phyloP scores from a whole-genome alignment of 129 eudicot species.

The Flaveria ramosissima region DNA sequence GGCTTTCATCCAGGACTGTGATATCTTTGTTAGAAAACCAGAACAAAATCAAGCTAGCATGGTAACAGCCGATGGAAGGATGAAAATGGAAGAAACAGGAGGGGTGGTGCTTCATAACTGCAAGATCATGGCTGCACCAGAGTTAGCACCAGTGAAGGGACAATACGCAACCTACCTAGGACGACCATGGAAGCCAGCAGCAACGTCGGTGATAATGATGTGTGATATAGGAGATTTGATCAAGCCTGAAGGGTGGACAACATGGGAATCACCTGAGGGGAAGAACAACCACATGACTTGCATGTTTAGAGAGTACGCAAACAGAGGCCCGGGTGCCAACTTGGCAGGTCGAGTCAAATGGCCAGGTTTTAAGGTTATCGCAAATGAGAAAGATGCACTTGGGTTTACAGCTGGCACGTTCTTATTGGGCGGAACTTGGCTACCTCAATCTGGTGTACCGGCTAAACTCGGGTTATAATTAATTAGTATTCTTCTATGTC shows the following conservation, averaged over 20 bases:
- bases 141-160: conserved; percentile 35
- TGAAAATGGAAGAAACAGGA: conserved; percentile 27
- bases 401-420: conserved; percentile 41
- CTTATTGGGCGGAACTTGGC: conserved; percentile 36
- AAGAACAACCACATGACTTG: conserved; percentile 45
- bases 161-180: conserved; percentile 48
- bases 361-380: conserved; percentile 24
- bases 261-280: conserved; percentile 41
- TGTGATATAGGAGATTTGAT: conserved; percentile 55
- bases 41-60: conserved; percentile 43
- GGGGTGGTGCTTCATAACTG: conserved; percentile 65
- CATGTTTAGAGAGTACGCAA: conserved; percentile 44
- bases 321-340: conserved; percentile 58
- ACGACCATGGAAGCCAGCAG: conserved; percentile 56
- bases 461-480: conserved; percentile 39
- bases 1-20: conserved; percentile 55
- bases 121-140: conserved; percentile 42
- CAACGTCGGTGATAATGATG: conserved; percentile 46
- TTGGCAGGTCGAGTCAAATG: conserved; percentile 42
- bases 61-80: conserved; percentile 66
- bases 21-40: conserved; percentile 47
- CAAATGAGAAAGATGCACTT: conserved; percentile 30
- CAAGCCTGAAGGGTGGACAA: conserved; percentile 55
- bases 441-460: conserved; percentile 38
- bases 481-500: conserved; percentile 9